Base-by-base conservation (phyloP, 805 yeast genomes). In the Yarrowia sp. region DNA sequence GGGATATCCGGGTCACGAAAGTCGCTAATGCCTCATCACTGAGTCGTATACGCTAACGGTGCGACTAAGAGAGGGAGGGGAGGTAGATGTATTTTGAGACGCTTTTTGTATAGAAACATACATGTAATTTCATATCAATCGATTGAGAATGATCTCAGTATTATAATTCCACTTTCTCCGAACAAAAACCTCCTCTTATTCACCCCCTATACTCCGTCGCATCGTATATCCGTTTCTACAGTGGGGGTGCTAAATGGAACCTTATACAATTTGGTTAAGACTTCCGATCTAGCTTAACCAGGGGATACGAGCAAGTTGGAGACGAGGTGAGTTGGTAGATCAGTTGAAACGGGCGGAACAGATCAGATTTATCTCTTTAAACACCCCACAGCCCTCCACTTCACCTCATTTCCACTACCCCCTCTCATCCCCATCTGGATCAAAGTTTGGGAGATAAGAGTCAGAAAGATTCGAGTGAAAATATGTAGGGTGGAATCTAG, bases 361-460 rank as follows among this genome's bases (percentile, higher is more conserved):
- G n/a, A 47, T 47, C 9, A 14, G 43, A 40, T 24, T 9, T 30
- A 3, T 9, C 5, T 15, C 12, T 30, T 24, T 7, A n/a, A 5
- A 7, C 6, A 13, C 38, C 20, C 14, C 10, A 15, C 19, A 40
- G 15, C 10, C 10, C 36, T 38, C 8, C 19, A 15, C 9, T 15
- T n/a, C 38, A 33, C 19, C 9, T 6, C n/a, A 2, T 14, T 3
- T 3, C n/a, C 17, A 15, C 24, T 20, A 10, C 42, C 15, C 20
- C 1, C 7, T 24, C n/a, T 40, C 30, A 55, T 47, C 46, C 46
- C 36, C 46, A 24, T 6, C 30, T 19, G 24, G 63, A 55, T 55
- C 63, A 55, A 42, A 33, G 63, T 55, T 55, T 55, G 63, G 63
- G 63, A 55, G 49, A 55, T 55, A 55, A 55, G 63, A 55, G 63